Evolutionary conservation across 139 green algal genomes (phyloP), one percentile per base, ranked within the genome.

Genomic region (Cymbomonas tetramitiformis): DNA sequence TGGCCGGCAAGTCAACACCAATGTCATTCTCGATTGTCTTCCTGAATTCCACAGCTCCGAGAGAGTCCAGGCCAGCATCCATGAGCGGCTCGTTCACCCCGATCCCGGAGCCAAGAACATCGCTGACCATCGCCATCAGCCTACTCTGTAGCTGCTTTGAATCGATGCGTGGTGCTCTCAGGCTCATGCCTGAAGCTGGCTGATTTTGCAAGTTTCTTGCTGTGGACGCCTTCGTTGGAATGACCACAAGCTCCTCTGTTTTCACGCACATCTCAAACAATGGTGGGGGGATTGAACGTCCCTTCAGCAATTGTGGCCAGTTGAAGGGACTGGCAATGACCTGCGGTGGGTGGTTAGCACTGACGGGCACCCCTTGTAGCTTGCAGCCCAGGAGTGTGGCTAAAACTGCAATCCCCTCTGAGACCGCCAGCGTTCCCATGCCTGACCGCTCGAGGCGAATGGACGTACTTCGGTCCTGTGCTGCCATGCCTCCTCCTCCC

Each of bases 11-110:
- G n/a, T 79, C 62, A 7, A 83, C 18, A 10, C 54, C 61, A 50
- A 84, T 67, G 5, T 38, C 40, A 19, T 41, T 66, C 15, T 87
- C 80, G n/a, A 94, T 76, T 1, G 55, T 53, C 49, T 82, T 83
- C 28, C 80, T 67, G 36, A 94, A 69, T 76, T 94, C 86, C 24
- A 92, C 76, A 2, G 79, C 79, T 0, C 78, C 79, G 21, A 93
- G 64, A 6, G 76, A 87, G 61, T 95, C 77, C 43, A 91, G 58
- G 1, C 82, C 80, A 25, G 73, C 72, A 18, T 70, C 67, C 73
- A 86, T 83, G 32, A 88, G 68, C 18, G 81, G 81, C 0, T 68
- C 72, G 46, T 81, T 47, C 4, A 6, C 29, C 9, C 8, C 9
- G 4, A 51, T 6, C 32, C 30, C 31, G 32, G 28, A 21, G 24